Percentiles rank a stretch among this genome's conserved stretches.
Conservation (phyloP, 129 eudicot genomes). For the Flaveria sonorensis region DNA sequence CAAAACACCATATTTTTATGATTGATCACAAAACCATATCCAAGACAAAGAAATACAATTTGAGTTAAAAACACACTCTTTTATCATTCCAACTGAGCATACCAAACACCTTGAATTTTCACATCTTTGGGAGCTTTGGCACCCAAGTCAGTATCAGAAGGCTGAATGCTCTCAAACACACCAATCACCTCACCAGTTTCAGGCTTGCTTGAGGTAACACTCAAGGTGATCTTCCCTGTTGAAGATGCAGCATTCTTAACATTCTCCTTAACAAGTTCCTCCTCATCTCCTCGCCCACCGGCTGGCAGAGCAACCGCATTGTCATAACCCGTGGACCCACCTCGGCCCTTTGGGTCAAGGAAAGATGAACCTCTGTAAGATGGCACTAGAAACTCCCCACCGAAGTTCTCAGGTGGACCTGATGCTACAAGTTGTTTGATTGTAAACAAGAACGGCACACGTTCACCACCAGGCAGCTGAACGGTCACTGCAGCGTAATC, state of each 20-base stretch:
- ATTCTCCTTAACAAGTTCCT: conserved; percentile 79
- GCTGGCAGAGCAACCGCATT: conserved; percentile 92
- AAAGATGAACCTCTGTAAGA: conserved; percentile 97
- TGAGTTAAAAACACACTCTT: conserved; percentile 25
- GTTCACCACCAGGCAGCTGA: conserved; percentile 97
- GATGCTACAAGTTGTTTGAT: conserved; percentile 88
- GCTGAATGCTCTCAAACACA: conserved; percentile 87
- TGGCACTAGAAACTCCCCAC: conserved; percentile 84
- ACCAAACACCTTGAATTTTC: conserved; percentile 91
- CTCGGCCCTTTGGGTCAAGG: conserved; percentile 98
- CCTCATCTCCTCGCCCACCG: conserved; percentile 93
- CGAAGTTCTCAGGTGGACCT: conserved; percentile 76
- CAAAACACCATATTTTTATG: too few relatives aligned
- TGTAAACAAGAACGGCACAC: conserved; percentile 89
- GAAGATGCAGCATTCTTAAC: conserved; percentile 73
- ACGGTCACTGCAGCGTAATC: conserved; percentile 97
- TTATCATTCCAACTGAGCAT: conserved; percentile 67
- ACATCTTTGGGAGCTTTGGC: conserved; percentile 92
- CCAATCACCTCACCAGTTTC: conserved; percentile 88
- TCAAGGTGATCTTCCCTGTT: conserved; percentile 77
- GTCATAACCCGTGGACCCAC: conserved; percentile 90
- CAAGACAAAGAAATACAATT: conserved; percentile 37
- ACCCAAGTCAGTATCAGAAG: conserved; percentile 94
- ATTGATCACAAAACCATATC: conserved; percentile 42
- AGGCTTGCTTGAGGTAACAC: conserved; percentile 78